Base-by-base conservation (phyloP, 768 basidiomycete species). In the Tulasnella sp. region DNA sequence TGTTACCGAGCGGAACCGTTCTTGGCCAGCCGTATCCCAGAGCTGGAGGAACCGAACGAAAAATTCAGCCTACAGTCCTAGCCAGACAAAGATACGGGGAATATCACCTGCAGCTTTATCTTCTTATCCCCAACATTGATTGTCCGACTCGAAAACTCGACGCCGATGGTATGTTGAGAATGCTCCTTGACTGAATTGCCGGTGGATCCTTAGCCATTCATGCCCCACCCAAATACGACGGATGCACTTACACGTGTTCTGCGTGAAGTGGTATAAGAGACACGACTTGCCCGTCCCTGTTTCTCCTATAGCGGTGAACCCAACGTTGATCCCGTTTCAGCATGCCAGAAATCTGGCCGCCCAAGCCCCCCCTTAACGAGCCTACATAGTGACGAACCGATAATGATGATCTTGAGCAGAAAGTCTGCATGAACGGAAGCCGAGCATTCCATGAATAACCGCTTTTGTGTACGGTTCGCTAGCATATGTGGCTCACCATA, bases 11-110 rank as follows among this genome's bases (percentile, higher is more conserved):
- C 95, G 88, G 82, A 97, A 96, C 78, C 96, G 87, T 83, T 97
- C 96, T 84, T 98, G 97, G 22, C 97, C 97, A 39, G 96, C 97
- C 29, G 95, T 96, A 82, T 97, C 96, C 96, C 97, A 98, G 67
- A 97, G 85, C 94, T 97, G 79, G 54, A 31, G 52, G 71, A n/a
- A 38, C 52, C 1, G 12, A 42, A 75, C n/a, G 22, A 42, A 7
- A 40, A 37, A 22, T 22, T 74, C 67, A 80, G 76, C 8, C 6
- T 42, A 8, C 29, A 72, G 19, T 38, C 72, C 19, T 14, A 72
- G 8, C 69, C n/a, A 8, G 9, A 9, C 25, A 11, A 29, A 54
- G 25, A 54, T n/a, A 9, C n/a, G 22, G 17, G 80, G 9, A 3
- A 31, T 12, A 88, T 79, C 67, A 95, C 96, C 89, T 98, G 97